Conservation (phyloP, 225 moss, liverwort and hornwort genomes). For the Lunularia cruciata region DNA sequence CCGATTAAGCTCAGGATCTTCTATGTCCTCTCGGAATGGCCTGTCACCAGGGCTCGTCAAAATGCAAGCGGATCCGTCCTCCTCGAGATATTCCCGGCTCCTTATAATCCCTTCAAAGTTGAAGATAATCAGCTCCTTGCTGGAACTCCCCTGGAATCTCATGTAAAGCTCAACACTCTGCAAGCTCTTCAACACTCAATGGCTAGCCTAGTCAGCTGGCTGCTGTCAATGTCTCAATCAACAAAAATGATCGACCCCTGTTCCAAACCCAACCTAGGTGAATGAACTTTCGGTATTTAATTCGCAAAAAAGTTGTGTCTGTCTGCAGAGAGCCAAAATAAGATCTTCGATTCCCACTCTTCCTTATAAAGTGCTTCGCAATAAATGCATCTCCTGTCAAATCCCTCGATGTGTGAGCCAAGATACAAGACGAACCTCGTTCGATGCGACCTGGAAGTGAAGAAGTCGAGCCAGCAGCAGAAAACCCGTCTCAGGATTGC, state of each 20-base stretch:
- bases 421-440: not conserved
- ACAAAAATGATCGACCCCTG: no score
- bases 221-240: no score
- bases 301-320: no score
- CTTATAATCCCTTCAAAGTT: not conserved
- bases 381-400: not conserved
- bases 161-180: not conserved
- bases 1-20: slow-evolving; percentile 15
- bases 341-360: not conserved
- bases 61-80: not conserved
- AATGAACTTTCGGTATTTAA: no score
- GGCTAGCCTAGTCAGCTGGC: no score
- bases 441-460: not conserved
- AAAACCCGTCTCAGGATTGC: not conserved
- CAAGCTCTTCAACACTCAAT: no score
- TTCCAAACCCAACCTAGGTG: no score
- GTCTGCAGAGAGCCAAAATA: no score
- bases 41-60: not conserved
- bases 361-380: not conserved
- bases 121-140: not conserved
- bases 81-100: not conserved
- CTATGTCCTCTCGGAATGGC: not conserved
- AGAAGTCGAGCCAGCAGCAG: not conserved
- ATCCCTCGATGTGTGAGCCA: not conserved
- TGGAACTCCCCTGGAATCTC: not conserved